Evolutionary conservation across 1,284 basidiomycete species (phyloP), one percentile per base, ranked within the genome.

Genomic region (Ustilago vetiveriae): DNA sequence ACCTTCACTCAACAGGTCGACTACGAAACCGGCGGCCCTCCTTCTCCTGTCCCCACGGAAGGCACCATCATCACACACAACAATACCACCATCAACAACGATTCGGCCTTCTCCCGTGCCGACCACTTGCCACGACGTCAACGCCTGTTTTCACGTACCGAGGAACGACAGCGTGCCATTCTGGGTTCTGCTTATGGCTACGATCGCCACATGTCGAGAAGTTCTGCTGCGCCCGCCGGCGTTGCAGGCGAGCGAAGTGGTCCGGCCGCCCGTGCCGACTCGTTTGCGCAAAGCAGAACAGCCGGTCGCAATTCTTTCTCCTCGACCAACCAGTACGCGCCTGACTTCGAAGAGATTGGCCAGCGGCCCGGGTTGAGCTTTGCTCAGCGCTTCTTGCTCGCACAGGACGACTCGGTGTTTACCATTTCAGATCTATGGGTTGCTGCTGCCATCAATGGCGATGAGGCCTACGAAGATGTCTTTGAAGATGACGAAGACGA

Each of bases 341-440:
- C 76, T 13, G 76, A 78, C 37, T 76, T 78, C 45, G 76, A 78
- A 22, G 72, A 77, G 37, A 65, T 77, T 23, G 74, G 72, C 1
- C 50, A 56, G 23, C 41, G 68, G 11, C 62, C 68, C 3, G 57
- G 62, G 0, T 36, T 71, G 21, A 78, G 67, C 75, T 92, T 98
- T 73, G 91, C 94, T 0, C 92, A 97, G 79, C 71, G 83, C 45
- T 83, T 82, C 50, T 50, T 82, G 41, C 55, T 81, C 51, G 92
- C 93, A 4, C 94, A 94, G 82, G 92, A 94, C 80, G 90, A 92
- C 77, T 89, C 90, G 1, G 91, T 94, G 7, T 92, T 90, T 45
- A 90, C 89, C 66, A 90, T 95, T 70, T 90, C 91, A 5, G 92
- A 94, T 83, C 84, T 95, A 14, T 95, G 93, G 92, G 90, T 95